Conservation (phyloP, 192 early-diverging fungal species). For the Linnemannia zychae region DNA sequence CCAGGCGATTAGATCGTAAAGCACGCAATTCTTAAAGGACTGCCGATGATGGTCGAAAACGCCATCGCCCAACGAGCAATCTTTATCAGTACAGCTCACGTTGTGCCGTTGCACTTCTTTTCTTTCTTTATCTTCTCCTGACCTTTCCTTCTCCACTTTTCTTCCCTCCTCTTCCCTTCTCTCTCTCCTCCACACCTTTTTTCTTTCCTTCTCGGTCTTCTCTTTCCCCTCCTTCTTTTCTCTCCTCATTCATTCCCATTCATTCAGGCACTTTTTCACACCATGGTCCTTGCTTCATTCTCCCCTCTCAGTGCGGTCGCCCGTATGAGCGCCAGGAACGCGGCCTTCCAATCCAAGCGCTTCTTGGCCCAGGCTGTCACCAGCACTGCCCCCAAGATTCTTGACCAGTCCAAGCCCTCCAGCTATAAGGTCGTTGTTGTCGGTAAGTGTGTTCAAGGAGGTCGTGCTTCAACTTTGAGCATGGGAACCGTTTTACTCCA, state of each 20-base stretch:
- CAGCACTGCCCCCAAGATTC: constrained; percentile 20
- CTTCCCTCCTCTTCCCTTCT: neutral
- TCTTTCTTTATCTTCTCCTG: too few species aligned
- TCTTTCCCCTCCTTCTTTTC: neutral
- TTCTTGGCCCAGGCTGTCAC: constrained; percentile 46
- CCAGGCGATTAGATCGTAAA: neutral
- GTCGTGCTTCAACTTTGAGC: too few species aligned
- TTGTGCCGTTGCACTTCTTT: neutral
- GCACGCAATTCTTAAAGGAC: neutral
- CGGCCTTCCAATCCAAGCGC: constrained; percentile 44
- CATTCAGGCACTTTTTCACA: neutral
- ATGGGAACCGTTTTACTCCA: too few species aligned
- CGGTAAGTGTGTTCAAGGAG: too few species aligned
- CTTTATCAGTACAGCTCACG: neutral
- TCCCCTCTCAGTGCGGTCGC: constrained; percentile 39
- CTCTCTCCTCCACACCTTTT: neutral
- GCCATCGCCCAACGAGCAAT: neutral
- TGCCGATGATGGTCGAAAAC: neutral
- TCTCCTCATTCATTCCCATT: neutral
- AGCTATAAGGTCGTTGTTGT: constrained; percentile 69
- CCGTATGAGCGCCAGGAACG: constrained; percentile 13
- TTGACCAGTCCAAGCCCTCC: constrained; percentile 27
- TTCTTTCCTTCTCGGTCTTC: neutral
- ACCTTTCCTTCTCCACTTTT: constrained; percentile 4
- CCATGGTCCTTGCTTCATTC: constrained; percentile 25